Percentiles rank a stretch among this genome's conserved stretches.
Conservation (phyloP, 306 rosid species). For the Albizia julibrissin region DNA sequence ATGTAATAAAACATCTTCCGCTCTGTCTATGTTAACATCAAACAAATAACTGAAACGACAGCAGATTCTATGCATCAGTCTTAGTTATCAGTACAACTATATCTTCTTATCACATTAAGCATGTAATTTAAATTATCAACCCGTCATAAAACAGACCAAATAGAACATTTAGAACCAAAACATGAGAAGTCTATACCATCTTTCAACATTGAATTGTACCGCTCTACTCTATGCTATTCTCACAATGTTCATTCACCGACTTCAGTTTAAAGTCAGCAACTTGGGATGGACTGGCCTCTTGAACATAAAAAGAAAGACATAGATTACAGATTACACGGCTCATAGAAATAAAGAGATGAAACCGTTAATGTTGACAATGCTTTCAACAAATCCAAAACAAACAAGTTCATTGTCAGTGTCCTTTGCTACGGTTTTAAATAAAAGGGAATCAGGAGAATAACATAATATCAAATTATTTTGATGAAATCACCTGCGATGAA, state of each 20-base stretch:
- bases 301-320: neutral
- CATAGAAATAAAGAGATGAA: neutral
- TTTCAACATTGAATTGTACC: neutral
- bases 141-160: conserved; percentile 7
- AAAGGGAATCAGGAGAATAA: neutral
- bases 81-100: neutral
- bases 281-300: neutral
- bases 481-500: conserved; percentile 11
- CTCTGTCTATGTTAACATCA: conserved; percentile 92
- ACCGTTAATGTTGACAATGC: neutral
- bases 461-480: neutral
- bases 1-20: conserved; percentile 91
- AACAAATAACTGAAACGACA: conserved; percentile 81
- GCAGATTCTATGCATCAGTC: conserved; percentile 26
- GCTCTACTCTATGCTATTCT: neutral
- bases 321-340: neutral
- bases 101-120: neutral
- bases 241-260: neutral
- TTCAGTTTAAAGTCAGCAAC: neutral
- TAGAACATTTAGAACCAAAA: conserved; percentile 13
- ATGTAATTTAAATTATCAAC: conserved; percentile 5
- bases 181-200: neutral
- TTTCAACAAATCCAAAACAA: neutral
- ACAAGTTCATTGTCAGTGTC: conserved; percentile 8
- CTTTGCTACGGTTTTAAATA: neutral